Conservation (phyloP, 208 protist species). For the Acanthamoeba polyphaga region DNA sequence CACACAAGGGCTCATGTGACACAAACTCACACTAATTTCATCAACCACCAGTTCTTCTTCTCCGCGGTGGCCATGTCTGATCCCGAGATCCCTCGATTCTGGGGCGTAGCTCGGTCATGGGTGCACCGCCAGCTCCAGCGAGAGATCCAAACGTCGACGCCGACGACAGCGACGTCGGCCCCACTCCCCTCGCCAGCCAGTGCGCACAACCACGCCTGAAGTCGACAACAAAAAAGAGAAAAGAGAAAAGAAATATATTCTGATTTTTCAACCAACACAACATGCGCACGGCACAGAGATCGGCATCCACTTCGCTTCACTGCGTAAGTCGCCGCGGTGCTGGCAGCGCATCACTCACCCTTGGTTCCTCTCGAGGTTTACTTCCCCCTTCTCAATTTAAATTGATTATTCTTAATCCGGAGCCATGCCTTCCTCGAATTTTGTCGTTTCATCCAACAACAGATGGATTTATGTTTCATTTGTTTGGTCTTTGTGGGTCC, state of each 20-base stretch:
- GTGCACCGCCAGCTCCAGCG: background rate
- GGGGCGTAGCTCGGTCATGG: background rate
- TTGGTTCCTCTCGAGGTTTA: too few species aligned
- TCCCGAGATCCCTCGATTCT: slow-evolving; percentile 4
- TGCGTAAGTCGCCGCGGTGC: background rate
- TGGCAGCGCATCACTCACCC: too few species aligned
- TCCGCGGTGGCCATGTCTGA: background rate
- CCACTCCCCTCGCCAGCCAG: background rate
- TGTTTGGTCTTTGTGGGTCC: background rate
- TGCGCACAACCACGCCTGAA: background rate
- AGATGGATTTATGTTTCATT: too few species aligned
- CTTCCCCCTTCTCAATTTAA: too few species aligned
- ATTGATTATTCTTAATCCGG: too few species aligned
- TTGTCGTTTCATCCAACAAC: too few species aligned
- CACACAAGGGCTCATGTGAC: background rate
- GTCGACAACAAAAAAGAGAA: background rate
- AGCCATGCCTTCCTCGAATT: background rate
- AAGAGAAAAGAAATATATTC: background rate
- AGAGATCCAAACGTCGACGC: background rate
- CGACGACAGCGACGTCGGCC: background rate
- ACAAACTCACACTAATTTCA: too few species aligned
- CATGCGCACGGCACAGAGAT: background rate
- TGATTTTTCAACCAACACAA: background rate
- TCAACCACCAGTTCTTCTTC: background rate
- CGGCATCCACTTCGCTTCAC: too few species aligned